Percentiles rank a stretch among this genome's conserved stretches.
Evolutionary conservation across 495 filamentous ascomycete genomes (phyloP).

Genomic region (Copromyces sp.): DNA sequence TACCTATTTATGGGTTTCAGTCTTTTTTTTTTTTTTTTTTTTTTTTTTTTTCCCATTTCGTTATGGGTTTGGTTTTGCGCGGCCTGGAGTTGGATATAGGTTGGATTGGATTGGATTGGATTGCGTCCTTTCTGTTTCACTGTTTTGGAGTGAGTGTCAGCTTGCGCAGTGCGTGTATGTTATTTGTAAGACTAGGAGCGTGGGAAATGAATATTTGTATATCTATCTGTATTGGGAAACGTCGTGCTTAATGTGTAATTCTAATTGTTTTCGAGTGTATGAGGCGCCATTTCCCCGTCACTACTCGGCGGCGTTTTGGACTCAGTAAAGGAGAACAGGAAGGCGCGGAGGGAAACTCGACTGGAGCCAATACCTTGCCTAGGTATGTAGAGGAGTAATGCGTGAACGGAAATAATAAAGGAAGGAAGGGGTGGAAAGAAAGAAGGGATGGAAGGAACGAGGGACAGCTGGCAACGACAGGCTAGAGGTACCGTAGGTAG

Average conservation of each 20-base stretch:
- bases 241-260: background rate
- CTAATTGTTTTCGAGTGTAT: background rate
- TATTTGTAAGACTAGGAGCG: background rate
- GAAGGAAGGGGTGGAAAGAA: background rate
- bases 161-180: too few relatives aligned
- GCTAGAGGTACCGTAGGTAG: background rate
- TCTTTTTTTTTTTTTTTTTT: background rate
- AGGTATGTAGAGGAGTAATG: background rate
- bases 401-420: too few relatives aligned
- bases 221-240: background rate
- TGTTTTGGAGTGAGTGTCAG: too few relatives aligned
- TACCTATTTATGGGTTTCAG: background rate
- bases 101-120: too few relatives aligned
- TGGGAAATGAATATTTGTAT: background rate
- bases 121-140: too few relatives aligned
- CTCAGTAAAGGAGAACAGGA: too few relatives aligned
- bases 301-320: too few relatives aligned
- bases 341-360: background rate
- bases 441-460: background rate
- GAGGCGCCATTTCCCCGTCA: too few relatives aligned
- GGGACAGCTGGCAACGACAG: background rate
- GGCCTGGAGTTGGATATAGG: background rate
- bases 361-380: background rate
- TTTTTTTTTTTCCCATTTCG: background rate
- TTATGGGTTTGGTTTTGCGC: background rate